Evolutionary conservation across 257 asterid genomes (phyloP), one percentile per base, ranked within the genome.

Genomic region (Nicotiana noctiflora): DNA sequence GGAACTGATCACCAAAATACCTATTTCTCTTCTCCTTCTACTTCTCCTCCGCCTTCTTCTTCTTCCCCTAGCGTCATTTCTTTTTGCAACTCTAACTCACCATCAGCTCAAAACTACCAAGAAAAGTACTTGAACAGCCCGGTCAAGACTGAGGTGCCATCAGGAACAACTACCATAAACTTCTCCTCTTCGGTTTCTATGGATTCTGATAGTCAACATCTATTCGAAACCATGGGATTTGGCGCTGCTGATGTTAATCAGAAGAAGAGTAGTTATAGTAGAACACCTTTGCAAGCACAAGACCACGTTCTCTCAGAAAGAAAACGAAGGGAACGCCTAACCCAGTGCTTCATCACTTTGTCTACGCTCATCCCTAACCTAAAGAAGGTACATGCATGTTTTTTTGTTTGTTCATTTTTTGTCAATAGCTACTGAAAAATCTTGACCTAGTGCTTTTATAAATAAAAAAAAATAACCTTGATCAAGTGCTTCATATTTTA

Each of bases 311-410:
- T 83, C 10, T 75, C 85, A 0, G 89, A 86, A 79, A 64, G 86
- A 81, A 86, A 79, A 27, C 21, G 89, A 31, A 80, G 89, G 27
- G 80, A 86, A 40, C 80, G 80, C 56, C 70, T 86, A 11, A 72
- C 85, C 2, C 77, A 65, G 44, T 46, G 32, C 7, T 86, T 86
- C 61, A n/a, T 72, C 1, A 11, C 75, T 15, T 57, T 86, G 59
- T 63, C 89, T 18, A n/a, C 85, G 55, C 63, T 86, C 44, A 56
- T 86, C 80, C 89, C 89, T 31, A 78, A 76, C 78, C 75, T 86
- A 3, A 79, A 81, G 77, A 83, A 83, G 86, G 87, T 85, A 23
- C 51, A 10, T 6, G 6, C 6, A 11, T 59, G 2, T 37, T 14
- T 2, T 32, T 0, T n/a, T 7, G 13, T 70, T 37, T 6, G 5